phyloP scores from a whole-genome alignment of 2,329 filamentous ascomycete species.

The Lasiodiplodia hormozganensis region DNA sequence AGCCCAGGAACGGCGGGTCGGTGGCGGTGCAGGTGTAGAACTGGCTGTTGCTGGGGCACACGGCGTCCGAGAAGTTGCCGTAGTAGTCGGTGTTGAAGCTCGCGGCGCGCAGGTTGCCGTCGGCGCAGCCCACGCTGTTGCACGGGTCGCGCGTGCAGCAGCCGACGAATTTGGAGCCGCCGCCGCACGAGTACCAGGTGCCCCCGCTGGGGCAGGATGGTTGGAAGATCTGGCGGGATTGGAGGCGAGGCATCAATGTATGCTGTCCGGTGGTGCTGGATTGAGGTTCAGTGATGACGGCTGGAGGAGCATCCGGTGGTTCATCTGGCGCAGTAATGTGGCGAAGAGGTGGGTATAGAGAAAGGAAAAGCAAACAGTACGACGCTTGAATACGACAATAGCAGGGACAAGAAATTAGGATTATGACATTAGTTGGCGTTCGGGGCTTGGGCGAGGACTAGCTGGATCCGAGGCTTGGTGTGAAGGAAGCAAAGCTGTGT shows the following conservation, averaged over 20 bases:
- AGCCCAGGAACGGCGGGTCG: slow-evolving; percentile 46
- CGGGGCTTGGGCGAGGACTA: not conserved
- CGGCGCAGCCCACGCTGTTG: slow-evolving; percentile 42
- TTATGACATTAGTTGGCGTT: slow-evolving; percentile 18
- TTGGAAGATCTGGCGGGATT: slow-evolving; percentile 35
- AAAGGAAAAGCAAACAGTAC: not conserved
- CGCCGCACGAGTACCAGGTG: slow-evolving; percentile 45
- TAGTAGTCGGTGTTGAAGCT: slow-evolving; percentile 44
- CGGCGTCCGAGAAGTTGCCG: slow-evolving; percentile 42
- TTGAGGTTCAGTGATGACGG: not conserved
- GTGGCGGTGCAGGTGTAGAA: slow-evolving; percentile 47
- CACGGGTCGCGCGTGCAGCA: slow-evolving; percentile 50
- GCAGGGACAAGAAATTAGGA: not conserved
- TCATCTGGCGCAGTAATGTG: not conserved
- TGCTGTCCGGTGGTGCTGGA: not conserved
- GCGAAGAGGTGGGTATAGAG: not conserved
- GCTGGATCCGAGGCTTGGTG: not conserved
- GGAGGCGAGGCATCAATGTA: slow-evolving; percentile 18
- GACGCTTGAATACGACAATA: not conserved
- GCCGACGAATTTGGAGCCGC: slow-evolving; percentile 46
- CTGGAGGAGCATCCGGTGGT: not conserved
- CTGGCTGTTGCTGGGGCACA: slow-evolving; percentile 36
- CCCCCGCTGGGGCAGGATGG: slow-evolving; percentile 45
- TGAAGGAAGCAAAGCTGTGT: not conserved
- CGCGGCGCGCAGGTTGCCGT: slow-evolving; percentile 41